A percentile compares a stretch with the other conserved stretches of the same genome.
Conservation (phyloP, 2,329 filamentous ascomycete species). For the Colletotrichum liriopes region DNA sequence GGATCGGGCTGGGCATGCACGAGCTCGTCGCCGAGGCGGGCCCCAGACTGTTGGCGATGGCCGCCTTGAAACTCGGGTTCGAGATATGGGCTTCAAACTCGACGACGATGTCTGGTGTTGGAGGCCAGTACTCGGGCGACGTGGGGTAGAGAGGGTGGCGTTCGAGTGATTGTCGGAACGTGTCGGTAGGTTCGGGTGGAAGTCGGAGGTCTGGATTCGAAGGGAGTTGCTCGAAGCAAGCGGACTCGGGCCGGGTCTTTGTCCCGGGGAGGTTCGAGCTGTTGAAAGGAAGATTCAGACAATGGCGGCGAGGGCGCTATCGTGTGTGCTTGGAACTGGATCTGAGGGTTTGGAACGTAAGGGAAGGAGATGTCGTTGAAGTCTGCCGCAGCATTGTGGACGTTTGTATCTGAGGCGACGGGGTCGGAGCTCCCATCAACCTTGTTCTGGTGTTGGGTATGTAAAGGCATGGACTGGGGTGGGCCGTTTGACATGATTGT, state of each 20-base stretch:
- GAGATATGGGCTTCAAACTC: conserved; percentile 67
- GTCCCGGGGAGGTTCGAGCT: conserved; percentile 32
- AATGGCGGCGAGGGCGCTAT: conserved; percentile 56
- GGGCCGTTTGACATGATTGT: conserved; percentile 43
- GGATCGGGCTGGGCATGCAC: conserved; percentile 79
- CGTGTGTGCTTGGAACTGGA: conserved; percentile 57
- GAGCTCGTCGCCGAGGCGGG: conserved; percentile 74
- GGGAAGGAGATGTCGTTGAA: conserved; percentile 42
- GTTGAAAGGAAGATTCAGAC: conserved; percentile 45
- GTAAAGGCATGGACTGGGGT: conserved; percentile 42
- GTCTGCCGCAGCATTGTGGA: conserved; percentile 39
- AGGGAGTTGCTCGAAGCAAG: conserved; percentile 48
- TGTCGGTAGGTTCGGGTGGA: conserved; percentile 45
- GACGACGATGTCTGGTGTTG: conserved; percentile 60
- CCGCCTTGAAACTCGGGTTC: conserved; percentile 76
- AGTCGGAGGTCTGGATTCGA: conserved; percentile 56
- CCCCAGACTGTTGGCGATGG: conserved; percentile 65
- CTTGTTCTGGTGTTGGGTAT: conserved; percentile 35
- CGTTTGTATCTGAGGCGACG: conserved; percentile 40
- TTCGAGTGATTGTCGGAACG: conserved; percentile 52
- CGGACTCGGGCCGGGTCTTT: conserved; percentile 33
- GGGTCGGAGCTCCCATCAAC: conserved; percentile 39
- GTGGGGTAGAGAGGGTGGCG: conserved; percentile 50
- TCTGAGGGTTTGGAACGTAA: conserved; percentile 45
- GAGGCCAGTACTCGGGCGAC: conserved; percentile 47